phyloP scores from a whole-genome alignment of 306 rosid genomes.

The Pueraria montana region DNA sequence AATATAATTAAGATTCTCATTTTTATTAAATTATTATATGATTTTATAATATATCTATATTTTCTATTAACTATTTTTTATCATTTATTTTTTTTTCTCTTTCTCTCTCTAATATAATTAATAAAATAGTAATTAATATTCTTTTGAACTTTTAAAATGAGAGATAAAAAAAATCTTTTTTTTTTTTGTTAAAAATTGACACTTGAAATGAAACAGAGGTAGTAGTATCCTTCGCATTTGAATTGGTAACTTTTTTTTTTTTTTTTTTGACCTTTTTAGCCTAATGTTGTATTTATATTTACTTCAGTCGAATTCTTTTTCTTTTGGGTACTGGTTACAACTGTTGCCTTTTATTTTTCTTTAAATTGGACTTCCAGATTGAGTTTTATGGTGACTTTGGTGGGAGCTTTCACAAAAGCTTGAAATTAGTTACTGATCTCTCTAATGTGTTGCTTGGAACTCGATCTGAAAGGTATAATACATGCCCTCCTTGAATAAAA shows the following conservation, averaged over 20 bases:
- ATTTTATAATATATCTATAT: neutral
- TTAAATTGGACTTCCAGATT: neutral
- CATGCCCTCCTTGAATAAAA: too few relatives aligned
- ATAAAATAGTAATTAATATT: neutral
- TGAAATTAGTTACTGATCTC: conserved; percentile 16
- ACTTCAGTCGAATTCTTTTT: neutral
- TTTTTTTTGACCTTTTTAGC: neutral
- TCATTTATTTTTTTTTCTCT: neutral
- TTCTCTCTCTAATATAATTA: neutral
- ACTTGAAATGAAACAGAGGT: neutral
- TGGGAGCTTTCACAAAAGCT: conserved; percentile 27
- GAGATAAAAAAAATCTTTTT: neutral
- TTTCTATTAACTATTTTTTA: neutral
- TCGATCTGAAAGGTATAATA: conserved; percentile 25
- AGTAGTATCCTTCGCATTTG: neutral
- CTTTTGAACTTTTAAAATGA: neutral
- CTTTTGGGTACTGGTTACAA: neutral
- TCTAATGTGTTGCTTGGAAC: conserved; percentile 5
- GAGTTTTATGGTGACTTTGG: conserved; percentile 18
- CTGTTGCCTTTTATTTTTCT: neutral
- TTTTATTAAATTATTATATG: neutral
- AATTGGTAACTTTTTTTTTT: neutral
- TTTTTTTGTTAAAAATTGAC: neutral
- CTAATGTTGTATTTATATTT: neutral
- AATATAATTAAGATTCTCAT: neutral